Conservation (phyloP, 176 grass and related monocot genomes). For the Hsuehochloa calcarea region DNA sequence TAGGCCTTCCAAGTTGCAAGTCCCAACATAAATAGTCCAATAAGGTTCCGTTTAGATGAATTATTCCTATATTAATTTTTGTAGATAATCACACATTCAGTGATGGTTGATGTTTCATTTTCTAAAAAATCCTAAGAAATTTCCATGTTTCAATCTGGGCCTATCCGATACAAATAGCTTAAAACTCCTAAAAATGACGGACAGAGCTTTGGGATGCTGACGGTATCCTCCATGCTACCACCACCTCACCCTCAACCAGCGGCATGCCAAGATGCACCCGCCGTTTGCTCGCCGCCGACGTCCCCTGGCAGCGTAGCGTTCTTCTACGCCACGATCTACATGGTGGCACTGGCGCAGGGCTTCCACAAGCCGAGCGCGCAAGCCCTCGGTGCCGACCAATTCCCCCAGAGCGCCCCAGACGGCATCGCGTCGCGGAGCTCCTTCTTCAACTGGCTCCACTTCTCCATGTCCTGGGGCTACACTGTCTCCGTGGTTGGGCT, state of each 20-base stretch:
- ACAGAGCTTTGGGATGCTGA: conserved; percentile 20
- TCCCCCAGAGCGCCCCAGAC: not conserved
- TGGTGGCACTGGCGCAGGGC: conserved; percentile 60
- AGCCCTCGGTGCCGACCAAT: conserved; percentile 73
- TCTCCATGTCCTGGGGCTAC: conserved; percentile 36
- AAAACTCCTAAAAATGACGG: not conserved
- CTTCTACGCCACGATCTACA: conserved; percentile 59
- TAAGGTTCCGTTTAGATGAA: no score
- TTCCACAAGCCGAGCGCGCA: conserved; percentile 57
- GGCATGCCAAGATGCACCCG: conserved; percentile 9
- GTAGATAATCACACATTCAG: no score
- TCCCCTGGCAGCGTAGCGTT: not conserved
- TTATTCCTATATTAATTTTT: no score
- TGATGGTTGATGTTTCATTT: no score
- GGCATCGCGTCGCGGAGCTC: conserved; percentile 38
- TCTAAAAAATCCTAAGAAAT: no score
- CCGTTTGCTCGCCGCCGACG: not conserved
- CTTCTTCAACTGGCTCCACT: conserved; percentile 86
- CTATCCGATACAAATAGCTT: no score
- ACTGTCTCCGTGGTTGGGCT: not conserved
- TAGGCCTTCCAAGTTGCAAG: no score
- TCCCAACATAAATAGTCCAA: no score
- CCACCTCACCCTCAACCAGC: not conserved
- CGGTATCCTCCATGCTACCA: conserved; percentile 18
- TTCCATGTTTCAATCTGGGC: no score